Base-by-base conservation (phyloP, 768 basidiomycete species). In the Pleurotus tuber-regium region DNA sequence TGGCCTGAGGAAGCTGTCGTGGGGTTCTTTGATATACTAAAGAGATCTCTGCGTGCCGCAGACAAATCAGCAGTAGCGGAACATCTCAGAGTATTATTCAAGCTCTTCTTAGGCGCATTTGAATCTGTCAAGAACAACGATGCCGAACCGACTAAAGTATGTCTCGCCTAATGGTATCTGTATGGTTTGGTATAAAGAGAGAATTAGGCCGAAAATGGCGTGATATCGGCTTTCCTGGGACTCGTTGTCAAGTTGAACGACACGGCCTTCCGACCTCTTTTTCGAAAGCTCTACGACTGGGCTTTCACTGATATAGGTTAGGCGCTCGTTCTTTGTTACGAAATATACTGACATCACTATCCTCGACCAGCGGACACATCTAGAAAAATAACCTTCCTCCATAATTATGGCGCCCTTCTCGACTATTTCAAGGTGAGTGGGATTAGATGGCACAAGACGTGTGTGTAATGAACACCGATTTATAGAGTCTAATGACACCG, bases 231-330 rank as follows among this genome's bases (percentile, higher is more conserved):
- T 0, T 98, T 97, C 77, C 76, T 86, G 9, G 91, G 96, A 65
- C 72, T 98, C 7, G 89, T 94, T 9, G 82, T 92, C 49, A 98
- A 98, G 67, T 74, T 99, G 48, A 97, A 95, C 61, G 97, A 98
- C 59, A 82, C 83, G 0, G 79, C 87, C 0, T 98, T 99, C 83
- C 80, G 84, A 55, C 94, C 96, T 1, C 71, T 98, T 12, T 96
- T 98, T 79, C 84, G 93, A 50, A 84, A 86, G 49, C 67, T 95
- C 52, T 93, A 91, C 61, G 97, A 99, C 63, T 99, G 97, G 97
- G 93, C 93, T 0, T 94, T 94, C 60, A 78, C 76, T 1, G 72
- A 74, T 52, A 61, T 62, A 21, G 67, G 83, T 84, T 60, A 26
- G 74, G 66, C 6, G 14, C 18, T 21, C 14, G 8, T 43, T n/a